Evolutionary conservation across 1,284 basidiomycete genomes (phyloP).

Genomic region (Athelia psychrophila): DNA sequence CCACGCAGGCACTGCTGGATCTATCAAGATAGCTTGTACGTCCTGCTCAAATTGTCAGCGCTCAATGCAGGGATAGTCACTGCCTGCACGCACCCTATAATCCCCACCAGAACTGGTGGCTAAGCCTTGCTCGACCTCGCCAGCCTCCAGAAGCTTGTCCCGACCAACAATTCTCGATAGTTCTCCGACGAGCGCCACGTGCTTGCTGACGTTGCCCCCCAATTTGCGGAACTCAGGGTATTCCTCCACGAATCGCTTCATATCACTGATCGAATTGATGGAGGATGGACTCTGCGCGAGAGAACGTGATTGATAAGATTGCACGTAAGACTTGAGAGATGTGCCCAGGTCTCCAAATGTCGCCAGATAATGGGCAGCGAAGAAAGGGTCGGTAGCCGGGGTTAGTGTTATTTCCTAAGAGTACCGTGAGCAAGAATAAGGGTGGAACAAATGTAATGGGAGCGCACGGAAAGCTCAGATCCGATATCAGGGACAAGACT

Average conservation of each 20-base stretch:
- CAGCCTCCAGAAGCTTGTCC: constrained; percentile 85
- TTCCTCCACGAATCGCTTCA: constrained; percentile 98
- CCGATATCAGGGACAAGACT: constrained; percentile 84
- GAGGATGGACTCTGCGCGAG: constrained; percentile 74
- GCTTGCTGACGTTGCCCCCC: constrained; percentile 98
- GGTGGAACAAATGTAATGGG: constrained; percentile 3
- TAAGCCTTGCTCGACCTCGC: constrained; percentile 95
- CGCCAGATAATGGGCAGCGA: constrained; percentile 86
- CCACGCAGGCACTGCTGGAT: constrained; percentile 65
- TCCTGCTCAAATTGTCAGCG: constrained; percentile 43
- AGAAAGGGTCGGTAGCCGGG: constrained; percentile 92
- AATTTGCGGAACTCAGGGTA: constrained; percentile 97
- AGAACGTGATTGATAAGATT: constrained; percentile 89
- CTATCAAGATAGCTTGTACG: constrained; percentile 74
- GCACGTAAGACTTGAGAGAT: constrained; percentile 90
- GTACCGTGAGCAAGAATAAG: not conserved
- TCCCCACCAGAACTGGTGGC: constrained; percentile 91
- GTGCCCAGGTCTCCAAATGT: constrained; percentile 98
- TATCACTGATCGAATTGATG: constrained; percentile 96
- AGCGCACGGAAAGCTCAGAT: constrained; percentile 79
- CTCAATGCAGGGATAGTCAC: constrained; percentile 3
- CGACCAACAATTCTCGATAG: constrained; percentile 87
- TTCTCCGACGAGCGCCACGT: constrained; percentile 96
- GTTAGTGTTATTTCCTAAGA: constrained; percentile 91
- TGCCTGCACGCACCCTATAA: constrained; percentile 58